A percentile compares a stretch with the other conserved stretches of the same genome.
These are phyloP conservation scores for Hippophae rhamnoides DNA, from an alignment of 306 rosid species.

Conservation along the genomic window DNA sequence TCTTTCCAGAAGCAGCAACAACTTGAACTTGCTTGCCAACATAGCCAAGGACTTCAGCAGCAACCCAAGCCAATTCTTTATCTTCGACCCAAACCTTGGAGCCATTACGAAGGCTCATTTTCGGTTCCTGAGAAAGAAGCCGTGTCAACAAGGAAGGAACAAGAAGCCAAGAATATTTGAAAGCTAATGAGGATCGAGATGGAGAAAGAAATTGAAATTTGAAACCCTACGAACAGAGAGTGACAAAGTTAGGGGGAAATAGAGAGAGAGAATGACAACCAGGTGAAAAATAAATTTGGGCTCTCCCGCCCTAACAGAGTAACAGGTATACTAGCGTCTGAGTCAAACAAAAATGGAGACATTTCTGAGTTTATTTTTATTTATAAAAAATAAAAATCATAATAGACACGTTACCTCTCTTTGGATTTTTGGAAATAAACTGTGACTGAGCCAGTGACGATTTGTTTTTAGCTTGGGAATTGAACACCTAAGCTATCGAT, in stretches of 20 bases:
- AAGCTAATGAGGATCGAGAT: background rate
- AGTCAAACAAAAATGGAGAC: constrained; percentile 34
- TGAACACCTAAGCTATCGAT: no score
- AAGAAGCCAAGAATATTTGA: constrained; percentile 11
- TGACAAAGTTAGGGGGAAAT: constrained; percentile 4
- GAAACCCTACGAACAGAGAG: constrained; percentile 44
- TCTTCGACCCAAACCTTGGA: constrained; percentile 86
- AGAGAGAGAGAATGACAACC: constrained; percentile 22
- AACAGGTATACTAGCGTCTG: constrained; percentile 20
- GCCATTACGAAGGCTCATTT: constrained; percentile 67
- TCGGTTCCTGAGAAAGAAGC: constrained; percentile 11
- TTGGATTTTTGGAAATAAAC: no score
- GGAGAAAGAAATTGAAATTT: constrained; percentile 1
- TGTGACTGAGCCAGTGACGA: no score
- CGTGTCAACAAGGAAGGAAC: background rate
- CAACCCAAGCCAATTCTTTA: constrained; percentile 55
- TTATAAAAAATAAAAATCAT: constrained; percentile 14
- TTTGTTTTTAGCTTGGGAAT: no score
- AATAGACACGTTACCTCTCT: constrained; percentile 34
- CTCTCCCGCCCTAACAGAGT: constrained; percentile 70
- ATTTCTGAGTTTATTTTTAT: constrained; percentile 19
- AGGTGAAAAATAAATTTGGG: constrained; percentile 30
- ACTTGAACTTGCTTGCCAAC: constrained; percentile 36
- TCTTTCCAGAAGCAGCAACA: constrained; percentile 50
- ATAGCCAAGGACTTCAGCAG: constrained; percentile 59